These are phyloP conservation scores for Porcisia deanei DNA, from an alignment of 208 protist genomes.

Conservation along the genomic window DNA sequence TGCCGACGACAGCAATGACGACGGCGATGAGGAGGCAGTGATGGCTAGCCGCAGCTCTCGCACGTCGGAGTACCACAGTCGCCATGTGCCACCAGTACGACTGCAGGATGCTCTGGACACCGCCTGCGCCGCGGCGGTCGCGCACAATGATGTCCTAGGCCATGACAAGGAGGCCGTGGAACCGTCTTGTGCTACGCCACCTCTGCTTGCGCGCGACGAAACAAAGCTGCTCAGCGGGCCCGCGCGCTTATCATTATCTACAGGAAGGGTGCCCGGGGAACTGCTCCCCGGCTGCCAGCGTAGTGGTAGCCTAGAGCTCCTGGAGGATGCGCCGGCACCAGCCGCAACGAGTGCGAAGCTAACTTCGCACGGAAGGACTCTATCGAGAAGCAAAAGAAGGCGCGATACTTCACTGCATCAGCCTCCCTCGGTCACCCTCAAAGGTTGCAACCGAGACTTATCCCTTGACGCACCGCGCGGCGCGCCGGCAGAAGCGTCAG, in stretches of 20 bases:
- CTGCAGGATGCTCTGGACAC: slow-evolving; percentile 6
- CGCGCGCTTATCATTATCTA: too few relatives aligned
- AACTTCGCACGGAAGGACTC: background rate
- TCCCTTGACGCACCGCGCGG: background rate
- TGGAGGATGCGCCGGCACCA: slow-evolving; percentile 8
- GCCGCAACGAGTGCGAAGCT: background rate
- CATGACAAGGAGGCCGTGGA: background rate
- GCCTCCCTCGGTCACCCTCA: slow-evolving; percentile 34
- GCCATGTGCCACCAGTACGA: background rate
- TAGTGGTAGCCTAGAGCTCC: slow-evolving; percentile 15
- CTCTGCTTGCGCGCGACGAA: background rate
- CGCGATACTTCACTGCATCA: slow-evolving; percentile 34
- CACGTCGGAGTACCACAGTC: background rate
- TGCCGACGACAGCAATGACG: background rate
- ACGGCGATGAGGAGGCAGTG: background rate
- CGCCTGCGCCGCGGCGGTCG: background rate
- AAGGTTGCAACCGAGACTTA: slow-evolving; percentile 4
- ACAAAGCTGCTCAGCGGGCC: background rate
- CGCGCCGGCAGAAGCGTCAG: background rate
- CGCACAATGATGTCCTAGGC: background rate
- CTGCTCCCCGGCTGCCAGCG: background rate
- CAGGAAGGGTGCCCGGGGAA: background rate
- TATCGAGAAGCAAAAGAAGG: background rate
- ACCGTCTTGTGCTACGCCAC: slow-evolving; percentile 12
- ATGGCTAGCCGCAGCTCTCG: background rate